Base-by-base conservation (phyloP, 1,284 basidiomycete genomes). In the Cutaneotrichosporon sp. region DNA sequence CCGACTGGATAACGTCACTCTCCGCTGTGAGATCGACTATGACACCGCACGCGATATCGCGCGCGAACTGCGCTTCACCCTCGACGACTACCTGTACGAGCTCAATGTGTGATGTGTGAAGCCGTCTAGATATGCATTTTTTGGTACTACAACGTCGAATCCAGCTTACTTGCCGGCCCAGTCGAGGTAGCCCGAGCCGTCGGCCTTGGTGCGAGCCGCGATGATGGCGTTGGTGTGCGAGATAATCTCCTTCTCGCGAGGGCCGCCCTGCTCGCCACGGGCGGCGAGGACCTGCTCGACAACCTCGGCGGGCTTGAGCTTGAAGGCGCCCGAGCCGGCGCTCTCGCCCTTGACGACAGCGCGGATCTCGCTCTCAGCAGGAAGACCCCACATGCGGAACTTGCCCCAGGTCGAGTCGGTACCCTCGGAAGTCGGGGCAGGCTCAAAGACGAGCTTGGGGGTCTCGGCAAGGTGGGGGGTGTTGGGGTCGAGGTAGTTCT, bases 21-120 rank as follows among this genome's bases (percentile, higher is more conserved):
- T 90, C 73, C 90, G 90, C 70, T 90, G 88, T 73, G 89, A 88
- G 13, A 83, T 91, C 30, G 86, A 87, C 18, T 88, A 89, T 64
- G 87, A 90, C 16, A 81, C 84, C 7, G 86, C 86, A 1, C 80
- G 87, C 61, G 76, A 74, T 6, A 74, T 92, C 6, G 88, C 89
- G 9, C 85, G 85, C 63, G 86, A 89, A 36, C 73, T 92, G 42
- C 83, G 84, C 7, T 81, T 92, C 30, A 82, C 85, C 0, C 71
- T 92, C 56, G 84, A 87, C 68, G 90, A 91, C 69, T 76, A 91
- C 57, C 78, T 92, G 68, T 92, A 89, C 86, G 90, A 92, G 64
- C 72, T 77, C 30, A 61, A 58, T 2, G 65, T 65, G 60, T 74
- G 32, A 40, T 10, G 3, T 26, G 26, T 50, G 49, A 10, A 14